Percentiles rank a stretch among this genome's conserved stretches.
These are phyloP conservation scores for Lophium mytilinum DNA, from an alignment of 495 filamentous ascomycete genomes.

Conservation along the genomic window DNA sequence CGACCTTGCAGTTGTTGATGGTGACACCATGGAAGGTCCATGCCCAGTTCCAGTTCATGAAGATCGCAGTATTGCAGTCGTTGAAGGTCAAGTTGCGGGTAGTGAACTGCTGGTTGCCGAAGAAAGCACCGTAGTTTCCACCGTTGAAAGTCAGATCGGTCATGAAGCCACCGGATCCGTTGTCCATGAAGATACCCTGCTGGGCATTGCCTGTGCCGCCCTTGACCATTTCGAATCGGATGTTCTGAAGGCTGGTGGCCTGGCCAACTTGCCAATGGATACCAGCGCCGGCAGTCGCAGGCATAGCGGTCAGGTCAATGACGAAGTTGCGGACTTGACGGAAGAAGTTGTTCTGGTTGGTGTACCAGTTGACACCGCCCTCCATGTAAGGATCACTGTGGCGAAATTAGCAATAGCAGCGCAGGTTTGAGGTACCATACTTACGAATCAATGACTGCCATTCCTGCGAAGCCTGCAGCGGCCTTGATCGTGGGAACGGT, in stretches of 20 bases:
- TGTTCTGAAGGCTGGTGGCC: slow-evolving; percentile 63
- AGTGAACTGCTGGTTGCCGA: slow-evolving; percentile 50
- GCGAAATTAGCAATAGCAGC: too few relatives aligned
- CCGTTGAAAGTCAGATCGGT: slow-evolving; percentile 41
- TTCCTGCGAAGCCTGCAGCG: slow-evolving; percentile 61
- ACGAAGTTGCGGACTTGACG: slow-evolving; percentile 91
- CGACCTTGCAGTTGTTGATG: slow-evolving; percentile 49
- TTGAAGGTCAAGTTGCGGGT: slow-evolving; percentile 43
- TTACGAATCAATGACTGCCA: slow-evolving; percentile 74
- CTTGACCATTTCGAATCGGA: slow-evolving; percentile 43
- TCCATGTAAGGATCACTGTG: slow-evolving; percentile 61
- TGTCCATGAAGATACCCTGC: slow-evolving; percentile 69
- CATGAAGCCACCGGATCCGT: slow-evolving; percentile 57
- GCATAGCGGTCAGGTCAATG: slow-evolving; percentile 73
- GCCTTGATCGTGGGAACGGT: slow-evolving; percentile 72
- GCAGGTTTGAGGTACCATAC: too few relatives aligned
- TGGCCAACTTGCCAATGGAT: slow-evolving; percentile 99
- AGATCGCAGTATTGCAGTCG: slow-evolving; percentile 41
- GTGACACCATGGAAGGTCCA: slow-evolving; percentile 40
- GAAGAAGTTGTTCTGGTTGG: slow-evolving; percentile 98
- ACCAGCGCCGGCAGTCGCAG: slow-evolving; percentile 49
- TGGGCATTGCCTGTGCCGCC: slow-evolving; percentile 27
- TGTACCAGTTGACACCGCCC: slow-evolving; percentile 60
- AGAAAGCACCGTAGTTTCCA: slow-evolving; percentile 39
- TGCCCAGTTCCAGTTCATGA: slow-evolving; percentile 51